Base-by-base conservation (phyloP, 306 rosid species). In the Lotus japonicus region DNA sequence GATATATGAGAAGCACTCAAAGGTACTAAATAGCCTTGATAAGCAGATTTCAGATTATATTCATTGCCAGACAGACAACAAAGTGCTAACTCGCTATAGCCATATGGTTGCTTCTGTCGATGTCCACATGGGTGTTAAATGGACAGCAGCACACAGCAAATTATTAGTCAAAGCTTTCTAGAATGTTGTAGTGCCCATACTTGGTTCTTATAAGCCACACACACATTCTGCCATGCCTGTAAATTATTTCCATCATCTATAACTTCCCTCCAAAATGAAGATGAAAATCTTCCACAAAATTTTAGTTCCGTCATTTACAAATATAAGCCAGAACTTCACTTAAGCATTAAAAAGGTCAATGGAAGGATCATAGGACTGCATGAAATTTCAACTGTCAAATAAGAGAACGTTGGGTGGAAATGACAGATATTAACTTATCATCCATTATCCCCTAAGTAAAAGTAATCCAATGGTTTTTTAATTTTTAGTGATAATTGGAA, bases 1-100 rank as follows among this genome's bases (percentile, higher is more conserved):
- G 14, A 66, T 38, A 38, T 7, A 60, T 66, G 62, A 36, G 73
- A 73, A 60, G 48, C 31, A 60, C 10, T 70, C 49, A 55, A 62
- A 13, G 12, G 11, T 46, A 46, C 11, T 66, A 56, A 71, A 80
- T 16, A 46, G 7, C 17, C 57, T 3, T 49, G 13, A 8, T 13
- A 58, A 58, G 21, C 53, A 50, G 38, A 49, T 39, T 49, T 52
- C 43, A 65, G n/a, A 65, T 56, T 33, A 48, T 15, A 55, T 14
- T 43, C 12, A 64, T 43, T 28, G 58, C 45, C 66, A 10, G 18
- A 43, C 17, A 53, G 21, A 54, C 13, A 46, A 79, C 21, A 23
- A 36, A 8, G 55, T 50, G 63, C 44, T 41, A 72, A 35, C 16
- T 45, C 38, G 23, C 1, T 21, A 21, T 21, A 26, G 66, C 36